Evolutionary conservation across 768 basidiomycete species (phyloP).

Genomic region (Podaxis sp.): DNA sequence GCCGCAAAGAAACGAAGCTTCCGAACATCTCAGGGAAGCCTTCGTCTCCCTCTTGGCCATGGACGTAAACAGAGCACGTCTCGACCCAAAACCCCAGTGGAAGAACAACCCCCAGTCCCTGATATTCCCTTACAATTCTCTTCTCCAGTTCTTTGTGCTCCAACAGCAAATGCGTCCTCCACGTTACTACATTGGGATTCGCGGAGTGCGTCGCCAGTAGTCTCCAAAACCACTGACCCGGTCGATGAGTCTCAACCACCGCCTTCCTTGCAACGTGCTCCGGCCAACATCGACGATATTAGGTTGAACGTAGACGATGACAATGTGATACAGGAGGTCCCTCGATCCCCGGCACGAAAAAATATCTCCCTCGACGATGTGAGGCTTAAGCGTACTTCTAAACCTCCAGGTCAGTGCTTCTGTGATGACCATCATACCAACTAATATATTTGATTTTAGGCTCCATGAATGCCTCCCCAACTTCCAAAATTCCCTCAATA

Average conservation of each 20-base stretch:
- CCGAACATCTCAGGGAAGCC: constrained; percentile 63
- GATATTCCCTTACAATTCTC: constrained; percentile 33
- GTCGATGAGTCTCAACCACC: neutral
- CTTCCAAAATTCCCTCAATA: constrained; percentile 41
- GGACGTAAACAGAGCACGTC: constrained; percentile 22
- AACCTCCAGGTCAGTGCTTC: neutral
- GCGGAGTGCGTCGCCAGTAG: constrained; percentile 8
- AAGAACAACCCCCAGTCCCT: constrained; percentile 33
- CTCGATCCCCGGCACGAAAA: constrained; percentile 6
- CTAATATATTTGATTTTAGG: neutral
- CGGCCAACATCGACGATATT: constrained; percentile 13
- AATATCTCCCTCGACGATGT: constrained; percentile 14
- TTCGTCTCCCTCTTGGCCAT: constrained; percentile 52
- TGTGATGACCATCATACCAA: neutral
- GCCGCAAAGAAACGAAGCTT: constrained; percentile 68
- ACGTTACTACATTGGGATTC: constrained; percentile 20
- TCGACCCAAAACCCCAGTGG: constrained; percentile 23
- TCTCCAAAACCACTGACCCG: neutral
- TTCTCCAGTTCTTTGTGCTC: constrained; percentile 18
- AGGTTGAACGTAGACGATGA: constrained; percentile 9
- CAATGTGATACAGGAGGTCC: constrained; percentile 11
- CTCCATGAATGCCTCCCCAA: neutral
- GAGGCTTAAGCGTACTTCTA: neutral
- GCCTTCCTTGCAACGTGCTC: constrained; percentile 1
- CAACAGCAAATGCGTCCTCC: constrained; percentile 25